Conservation (phyloP, 1,284 basidiomycete species). For the Hypsizygus ulmarius region DNA sequence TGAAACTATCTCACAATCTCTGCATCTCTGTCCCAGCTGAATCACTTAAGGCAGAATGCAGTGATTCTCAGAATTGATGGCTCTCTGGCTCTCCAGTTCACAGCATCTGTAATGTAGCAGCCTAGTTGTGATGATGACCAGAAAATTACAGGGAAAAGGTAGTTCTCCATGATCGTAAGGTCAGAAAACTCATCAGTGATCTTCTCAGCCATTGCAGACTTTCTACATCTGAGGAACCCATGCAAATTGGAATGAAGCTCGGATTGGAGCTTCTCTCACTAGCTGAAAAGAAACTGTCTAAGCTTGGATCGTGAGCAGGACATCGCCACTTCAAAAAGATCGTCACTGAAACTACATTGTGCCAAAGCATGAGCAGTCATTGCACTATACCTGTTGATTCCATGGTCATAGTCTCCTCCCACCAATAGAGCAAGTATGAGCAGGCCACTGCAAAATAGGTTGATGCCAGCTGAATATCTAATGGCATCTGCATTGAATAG, state of each 20-base stretch:
- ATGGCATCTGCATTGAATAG: slow-evolving; percentile 15
- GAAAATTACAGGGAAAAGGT: slow-evolving; percentile 19
- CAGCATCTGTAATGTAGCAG: neutral
- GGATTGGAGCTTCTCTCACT: slow-evolving; percentile 13
- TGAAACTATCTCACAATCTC: neutral
- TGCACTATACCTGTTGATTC: slow-evolving; percentile 17
- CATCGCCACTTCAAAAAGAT: slow-evolving; percentile 15
- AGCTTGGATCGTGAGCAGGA: slow-evolving; percentile 1
- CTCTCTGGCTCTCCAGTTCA: neutral
- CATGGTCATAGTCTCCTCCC: slow-evolving; percentile 25
- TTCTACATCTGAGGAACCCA: slow-evolving; percentile 1
- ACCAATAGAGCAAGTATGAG: slow-evolving; percentile 23
- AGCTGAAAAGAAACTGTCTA: slow-evolving; percentile 6
- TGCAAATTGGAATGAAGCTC: slow-evolving; percentile 12
- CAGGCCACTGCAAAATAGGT: slow-evolving; percentile 16
- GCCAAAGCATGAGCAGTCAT: slow-evolving; percentile 18
- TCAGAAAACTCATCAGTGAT: slow-evolving; percentile 17
- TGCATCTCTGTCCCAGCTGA: slow-evolving; percentile 1
- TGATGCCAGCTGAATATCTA: slow-evolving; percentile 8
- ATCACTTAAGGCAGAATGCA: neutral
- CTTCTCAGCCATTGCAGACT: slow-evolving; percentile 7
- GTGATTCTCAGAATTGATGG: neutral
- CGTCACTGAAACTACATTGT: slow-evolving; percentile 13
- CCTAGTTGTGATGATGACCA: slow-evolving; percentile 7
- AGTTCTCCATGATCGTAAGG: slow-evolving; percentile 10